A percentile compares a stretch with the other conserved stretches of the same genome.
Conservation (phyloP, 176 grass and related monocot genomes). For the Carex kokanica region DNA sequence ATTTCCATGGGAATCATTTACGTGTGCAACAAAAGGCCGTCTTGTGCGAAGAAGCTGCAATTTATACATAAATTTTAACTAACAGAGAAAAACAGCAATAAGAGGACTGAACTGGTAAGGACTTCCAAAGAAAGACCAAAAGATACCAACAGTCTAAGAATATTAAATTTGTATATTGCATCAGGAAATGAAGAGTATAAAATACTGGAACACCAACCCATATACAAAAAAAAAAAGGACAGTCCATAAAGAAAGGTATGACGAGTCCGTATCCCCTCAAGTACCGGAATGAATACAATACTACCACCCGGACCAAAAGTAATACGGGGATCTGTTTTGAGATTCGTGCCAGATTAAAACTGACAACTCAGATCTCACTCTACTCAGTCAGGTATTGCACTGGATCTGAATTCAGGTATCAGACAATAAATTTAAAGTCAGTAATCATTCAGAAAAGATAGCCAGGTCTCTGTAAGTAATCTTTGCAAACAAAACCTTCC, state of each 20-base stretch:
- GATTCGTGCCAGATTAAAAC: too few species aligned
- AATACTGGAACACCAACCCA: not conserved
- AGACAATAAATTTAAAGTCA: not conserved
- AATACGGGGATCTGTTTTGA: too few species aligned
- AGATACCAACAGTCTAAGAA: not conserved
- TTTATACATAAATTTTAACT: conserved; percentile 19
- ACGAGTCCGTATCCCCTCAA: not conserved
- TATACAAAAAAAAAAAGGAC: not conserved
- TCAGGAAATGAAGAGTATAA: not conserved
- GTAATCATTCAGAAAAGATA: not conserved
- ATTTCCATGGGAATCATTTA: conserved; percentile 69
- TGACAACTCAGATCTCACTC: too few species aligned
- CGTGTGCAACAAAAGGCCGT: conserved; percentile 81
- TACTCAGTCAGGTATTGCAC: too few species aligned
- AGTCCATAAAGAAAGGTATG: not conserved
- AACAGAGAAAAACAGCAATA: not conserved
- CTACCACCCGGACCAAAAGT: too few species aligned
- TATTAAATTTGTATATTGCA: not conserved
- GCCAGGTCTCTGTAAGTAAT: not conserved
- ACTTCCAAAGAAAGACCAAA: not conserved
- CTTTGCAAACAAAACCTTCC: not conserved
- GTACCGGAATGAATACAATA: too few species aligned
- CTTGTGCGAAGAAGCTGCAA: conserved; percentile 80
- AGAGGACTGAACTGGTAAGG: not conserved
- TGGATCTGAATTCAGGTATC: too few species aligned